Evolutionary conservation across 805 yeast genomes (phyloP).

Genomic region (Lachancea thermotolerans): DNA sequence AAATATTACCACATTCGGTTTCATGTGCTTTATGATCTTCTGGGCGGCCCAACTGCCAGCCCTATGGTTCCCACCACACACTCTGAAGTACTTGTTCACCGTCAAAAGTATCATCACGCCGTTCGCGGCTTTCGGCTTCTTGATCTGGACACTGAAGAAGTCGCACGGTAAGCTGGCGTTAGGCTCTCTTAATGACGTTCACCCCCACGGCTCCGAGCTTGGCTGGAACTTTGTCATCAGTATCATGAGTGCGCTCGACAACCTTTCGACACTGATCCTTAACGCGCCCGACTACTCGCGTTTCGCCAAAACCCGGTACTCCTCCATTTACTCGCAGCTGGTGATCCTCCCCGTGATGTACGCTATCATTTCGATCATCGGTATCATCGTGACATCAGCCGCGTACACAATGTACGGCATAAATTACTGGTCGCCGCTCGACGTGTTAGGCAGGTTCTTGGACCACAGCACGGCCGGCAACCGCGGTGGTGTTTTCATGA

Average conservation of each 20-base stretch:
- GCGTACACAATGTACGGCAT: slow-evolving; percentile 36
- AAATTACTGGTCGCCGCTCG: slow-evolving; percentile 44
- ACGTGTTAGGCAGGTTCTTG: slow-evolving; percentile 47
- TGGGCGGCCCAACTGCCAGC: slow-evolving; percentile 78
- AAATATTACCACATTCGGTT: slow-evolving; percentile 62
- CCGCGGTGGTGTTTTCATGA: slow-evolving; percentile 66
- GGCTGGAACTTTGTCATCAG: slow-evolving; percentile 80
- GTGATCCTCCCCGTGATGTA: slow-evolving; percentile 64
- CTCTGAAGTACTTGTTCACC: slow-evolving; percentile 76
- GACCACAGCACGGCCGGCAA: slow-evolving; percentile 40
- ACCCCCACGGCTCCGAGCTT: slow-evolving; percentile 27
- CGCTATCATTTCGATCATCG: slow-evolving; percentile 69
- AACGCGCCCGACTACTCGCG: slow-evolving; percentile 83
- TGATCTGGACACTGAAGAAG: slow-evolving; percentile 78
- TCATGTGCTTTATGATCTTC: slow-evolving; percentile 71
- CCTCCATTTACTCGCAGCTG: slow-evolving; percentile 45
- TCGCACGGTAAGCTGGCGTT: slow-evolving; percentile 53
- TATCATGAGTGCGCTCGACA: slow-evolving; percentile 68
- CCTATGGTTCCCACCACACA: slow-evolving; percentile 78
- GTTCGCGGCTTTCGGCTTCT: slow-evolving; percentile 73
- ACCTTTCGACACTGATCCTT: slow-evolving; percentile 71
- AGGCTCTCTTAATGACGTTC: slow-evolving; percentile 19
- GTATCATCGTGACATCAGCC: slow-evolving; percentile 75
- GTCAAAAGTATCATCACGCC: slow-evolving; percentile 75
- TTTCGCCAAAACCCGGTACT: slow-evolving; percentile 49